phyloP scores from a whole-genome alignment of 2,329 filamentous ascomycete genomes.

The Pseudomassariella vexata region DNA sequence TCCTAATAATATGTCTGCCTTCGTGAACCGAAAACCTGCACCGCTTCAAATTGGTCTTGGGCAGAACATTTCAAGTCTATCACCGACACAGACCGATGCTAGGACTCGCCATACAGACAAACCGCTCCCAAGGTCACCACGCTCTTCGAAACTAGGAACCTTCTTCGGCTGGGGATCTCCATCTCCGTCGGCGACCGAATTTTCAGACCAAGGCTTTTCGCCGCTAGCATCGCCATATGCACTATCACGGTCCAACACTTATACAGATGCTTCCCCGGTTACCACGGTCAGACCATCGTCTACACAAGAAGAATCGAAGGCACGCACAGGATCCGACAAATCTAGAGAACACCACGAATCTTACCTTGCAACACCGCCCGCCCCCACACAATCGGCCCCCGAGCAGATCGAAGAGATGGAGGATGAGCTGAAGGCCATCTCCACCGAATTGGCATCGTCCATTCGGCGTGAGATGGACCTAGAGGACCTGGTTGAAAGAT shows the following conservation, averaged over 20 bases:
- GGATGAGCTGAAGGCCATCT: slow-evolving; percentile 89
- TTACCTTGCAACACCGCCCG: slow-evolving; percentile 44
- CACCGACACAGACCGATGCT: slow-evolving; percentile 24
- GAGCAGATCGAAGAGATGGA: slow-evolving; percentile 79
- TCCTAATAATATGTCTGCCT: slow-evolving; percentile 41
- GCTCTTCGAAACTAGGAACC: slow-evolving; percentile 40
- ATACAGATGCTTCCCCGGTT: slow-evolving; percentile 35
- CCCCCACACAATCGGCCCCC: slow-evolving; percentile 33
- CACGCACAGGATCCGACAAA: slow-evolving; percentile 35
- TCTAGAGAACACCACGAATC: slow-evolving; percentile 45
- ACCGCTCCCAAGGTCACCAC: slow-evolving; percentile 48
- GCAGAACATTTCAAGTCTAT: too few species aligned
- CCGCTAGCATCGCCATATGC: slow-evolving; percentile 44
- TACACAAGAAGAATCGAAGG: slow-evolving; percentile 31
- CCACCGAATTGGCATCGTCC: slow-evolving; percentile 83
- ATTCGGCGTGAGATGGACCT: slow-evolving; percentile 95
- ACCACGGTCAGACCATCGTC: slow-evolving; percentile 29
- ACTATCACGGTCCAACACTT: slow-evolving; percentile 32
- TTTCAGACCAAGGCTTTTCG: slow-evolving; percentile 41
- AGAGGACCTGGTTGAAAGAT: slow-evolving; percentile 84
- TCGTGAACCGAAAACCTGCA: slow-evolving; percentile 38
- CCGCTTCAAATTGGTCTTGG: slow-evolving; percentile 49
- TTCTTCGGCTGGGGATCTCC: slow-evolving; percentile 50
- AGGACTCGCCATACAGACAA: slow-evolving; percentile 44
- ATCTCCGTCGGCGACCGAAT: slow-evolving; percentile 41